These are phyloP conservation scores for Liquidambar formosana DNA, from an alignment of 164 flowering plant species.

Conservation along the genomic window DNA sequence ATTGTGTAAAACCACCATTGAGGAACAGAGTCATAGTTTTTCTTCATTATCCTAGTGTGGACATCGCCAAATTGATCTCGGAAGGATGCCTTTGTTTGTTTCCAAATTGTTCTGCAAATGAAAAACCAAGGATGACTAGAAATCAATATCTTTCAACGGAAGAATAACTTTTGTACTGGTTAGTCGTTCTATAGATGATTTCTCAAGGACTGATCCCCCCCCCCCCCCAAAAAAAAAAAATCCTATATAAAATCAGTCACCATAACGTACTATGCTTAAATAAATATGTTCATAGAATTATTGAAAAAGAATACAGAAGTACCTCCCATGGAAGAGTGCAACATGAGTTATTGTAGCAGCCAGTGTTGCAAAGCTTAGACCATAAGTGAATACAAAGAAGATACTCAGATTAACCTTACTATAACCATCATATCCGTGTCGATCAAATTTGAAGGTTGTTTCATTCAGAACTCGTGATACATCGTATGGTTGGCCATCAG, in stretches of 20 bases:
- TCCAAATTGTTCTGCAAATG: slow-evolving; percentile 33
- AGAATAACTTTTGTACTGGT: too few relatives aligned
- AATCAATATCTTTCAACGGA: too few relatives aligned
- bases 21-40: slow-evolving; percentile 56
- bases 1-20: slow-evolving; percentile 60
- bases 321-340: slow-evolving; percentile 65
- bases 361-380: slow-evolving; percentile 54
- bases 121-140: not conserved
- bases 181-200: too few relatives aligned
- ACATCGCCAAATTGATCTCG: slow-evolving; percentile 38
- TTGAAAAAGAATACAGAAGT: not conserved
- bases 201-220: too few relatives aligned
- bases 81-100: slow-evolving; percentile 28
- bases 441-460: slow-evolving; percentile 29
- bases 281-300: not conserved
- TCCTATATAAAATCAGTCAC: too few relatives aligned
- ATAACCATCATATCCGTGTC: slow-evolving; percentile 37
- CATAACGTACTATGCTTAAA: too few relatives aligned
- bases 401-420: slow-evolving; percentile 52
- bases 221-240: not conserved
- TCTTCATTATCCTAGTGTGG: slow-evolving; percentile 57
- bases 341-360: slow-evolving; percentile 64
- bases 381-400: slow-evolving; percentile 41
- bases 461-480: slow-evolving; percentile 31
- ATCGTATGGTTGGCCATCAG: slow-evolving; percentile 39